Evolutionary conservation across 352 stramenopile species (phyloP), one percentile per base, ranked within the genome.

Genomic region (Phytophthora boehmeriae): DNA sequence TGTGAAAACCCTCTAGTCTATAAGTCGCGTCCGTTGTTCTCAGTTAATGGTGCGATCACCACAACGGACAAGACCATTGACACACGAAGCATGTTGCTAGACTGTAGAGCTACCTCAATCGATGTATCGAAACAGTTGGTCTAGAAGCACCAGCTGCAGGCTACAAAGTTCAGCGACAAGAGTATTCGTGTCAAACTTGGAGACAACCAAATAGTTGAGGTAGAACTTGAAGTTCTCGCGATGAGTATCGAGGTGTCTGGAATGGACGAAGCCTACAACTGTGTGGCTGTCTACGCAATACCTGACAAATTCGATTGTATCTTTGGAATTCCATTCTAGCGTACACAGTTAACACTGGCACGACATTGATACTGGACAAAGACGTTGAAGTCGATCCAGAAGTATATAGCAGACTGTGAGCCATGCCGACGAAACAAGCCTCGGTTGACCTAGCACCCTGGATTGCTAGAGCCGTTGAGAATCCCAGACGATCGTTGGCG

Each of bases 381-480:
- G 20, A 66, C 59, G 39, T 22, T 66, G 14, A 61, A 48, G 23
- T 59, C 38, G 0, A 58, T 59, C 10, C 58, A 51, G 19, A 35
- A 25, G 32, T 66, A 49, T 23, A 50, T 61, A 9, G 49, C 49
- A 6, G 44, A 61, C 42, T 66, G 58, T 46, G 46, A 66, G 5
- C 23, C 32, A 22, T 66, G 58, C 39, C 49, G 32, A 38, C 35
- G 58, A 11, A 60, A 66, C 49, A 66, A 61, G n/a, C 51, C 57
- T 10, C 25, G 25, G 8, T 19, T 59, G 1, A 49, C 41, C 0
- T 59, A 66, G 22, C 19, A 47, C 5, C 28, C 48, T 45, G 56
- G 56, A 5, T 20, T 64, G 22, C 23, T 62, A 1, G 34, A 62
- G 3, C 25, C 43, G 1, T 11, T 62, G 6, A 49, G 0, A 2